A percentile compares a stretch with the other conserved stretches of the same genome.
Evolutionary conservation across 1,284 basidiomycete genomes (phyloP).

Genomic region (Sporisorium exsertum): DNA sequence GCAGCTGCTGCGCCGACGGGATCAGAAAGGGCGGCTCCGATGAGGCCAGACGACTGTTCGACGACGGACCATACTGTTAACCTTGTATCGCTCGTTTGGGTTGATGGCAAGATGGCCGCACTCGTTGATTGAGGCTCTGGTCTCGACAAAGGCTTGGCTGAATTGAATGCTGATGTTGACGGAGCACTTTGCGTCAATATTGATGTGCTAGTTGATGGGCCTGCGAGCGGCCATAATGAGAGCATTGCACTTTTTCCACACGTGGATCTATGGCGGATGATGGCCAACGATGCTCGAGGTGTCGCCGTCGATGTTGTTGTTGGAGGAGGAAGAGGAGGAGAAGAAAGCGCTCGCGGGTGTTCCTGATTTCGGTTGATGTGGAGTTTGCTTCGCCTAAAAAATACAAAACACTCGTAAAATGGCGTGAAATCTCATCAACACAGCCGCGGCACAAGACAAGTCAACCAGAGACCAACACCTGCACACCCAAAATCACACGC

Average conservation of each 20-base stretch:
- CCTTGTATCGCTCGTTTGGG: background rate
- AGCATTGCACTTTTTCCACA: conserved; percentile 4
- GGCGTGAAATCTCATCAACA: background rate
- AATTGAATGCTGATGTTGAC: background rate
- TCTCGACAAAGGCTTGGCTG: background rate
- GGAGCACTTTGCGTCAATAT: background rate
- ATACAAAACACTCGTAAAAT: background rate
- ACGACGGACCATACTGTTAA: conserved; percentile 39
- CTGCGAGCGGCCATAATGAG: conserved; percentile 10
- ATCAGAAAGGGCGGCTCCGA: conserved; percentile 27
- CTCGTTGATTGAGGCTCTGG: too few species aligned
- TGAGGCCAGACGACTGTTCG: conserved; percentile 34
- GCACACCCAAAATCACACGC: background rate
- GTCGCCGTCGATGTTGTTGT: background rate
- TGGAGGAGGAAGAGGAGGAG: background rate
- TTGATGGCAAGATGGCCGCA: too few species aligned
- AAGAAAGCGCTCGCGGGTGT: conserved; percentile 9
- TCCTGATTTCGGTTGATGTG: conserved; percentile 6
- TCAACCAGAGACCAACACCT: conserved; percentile 13
- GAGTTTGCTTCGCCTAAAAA: conserved; percentile 5
- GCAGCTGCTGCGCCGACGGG: conserved; percentile 35
- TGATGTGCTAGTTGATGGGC: conserved; percentile 4
- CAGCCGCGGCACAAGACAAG: conserved; percentile 1
- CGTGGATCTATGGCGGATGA: background rate
- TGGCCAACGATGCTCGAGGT: background rate